Evolutionary conservation across 2,329 filamentous ascomycete species (phyloP).

Genomic region (Didymella arachidicola): DNA sequence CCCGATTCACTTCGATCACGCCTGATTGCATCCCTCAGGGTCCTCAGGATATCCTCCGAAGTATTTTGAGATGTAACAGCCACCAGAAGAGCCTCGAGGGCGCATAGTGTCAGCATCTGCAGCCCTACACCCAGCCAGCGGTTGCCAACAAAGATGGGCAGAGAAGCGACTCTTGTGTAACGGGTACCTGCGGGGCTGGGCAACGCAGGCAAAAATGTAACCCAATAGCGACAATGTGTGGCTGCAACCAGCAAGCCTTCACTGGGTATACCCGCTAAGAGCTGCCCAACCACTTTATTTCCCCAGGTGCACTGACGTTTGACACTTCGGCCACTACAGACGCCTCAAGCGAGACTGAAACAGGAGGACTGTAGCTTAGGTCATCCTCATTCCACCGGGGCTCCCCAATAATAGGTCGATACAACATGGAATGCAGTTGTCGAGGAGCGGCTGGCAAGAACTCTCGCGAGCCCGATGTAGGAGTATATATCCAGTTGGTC

Average conservation of each 20-base stretch:
- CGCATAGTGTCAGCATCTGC: slow-evolving; percentile 3
- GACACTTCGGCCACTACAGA: slow-evolving; percentile 26
- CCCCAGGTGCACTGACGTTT: slow-evolving; percentile 24
- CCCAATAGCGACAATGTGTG: slow-evolving; percentile 26
- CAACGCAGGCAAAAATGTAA: slow-evolving; percentile 27
- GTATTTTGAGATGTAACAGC: slow-evolving; percentile 2
- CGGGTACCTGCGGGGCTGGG: slow-evolving; percentile 27
- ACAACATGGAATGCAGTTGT: slow-evolving; percentile 41
- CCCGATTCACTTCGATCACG: slow-evolving; percentile 3
- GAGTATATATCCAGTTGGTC: slow-evolving; percentile 49
- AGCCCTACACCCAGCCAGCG: slow-evolving; percentile 13
- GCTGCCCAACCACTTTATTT: slow-evolving; percentile 37
- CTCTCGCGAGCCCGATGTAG: slow-evolving; percentile 31
- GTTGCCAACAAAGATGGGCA: slow-evolving; percentile 20
- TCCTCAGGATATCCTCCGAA: neutral
- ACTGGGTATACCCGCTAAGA: slow-evolving; percentile 27
- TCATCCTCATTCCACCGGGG: slow-evolving; percentile 46
- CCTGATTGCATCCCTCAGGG: neutral
- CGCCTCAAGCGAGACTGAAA: slow-evolving; percentile 36
- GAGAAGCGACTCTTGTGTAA: slow-evolving; percentile 25
- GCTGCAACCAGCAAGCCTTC: slow-evolving; percentile 41
- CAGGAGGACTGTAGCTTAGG: slow-evolving; percentile 39
- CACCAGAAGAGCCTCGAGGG: neutral
- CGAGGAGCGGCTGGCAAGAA: slow-evolving; percentile 47
- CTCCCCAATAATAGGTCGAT: slow-evolving; percentile 46